A percentile compares a stretch with the other conserved stretches of the same genome.
These are phyloP conservation scores for Xerocomus amazonicus DNA, from an alignment of 1,284 basidiomycete species.

Conservation along the genomic window DNA sequence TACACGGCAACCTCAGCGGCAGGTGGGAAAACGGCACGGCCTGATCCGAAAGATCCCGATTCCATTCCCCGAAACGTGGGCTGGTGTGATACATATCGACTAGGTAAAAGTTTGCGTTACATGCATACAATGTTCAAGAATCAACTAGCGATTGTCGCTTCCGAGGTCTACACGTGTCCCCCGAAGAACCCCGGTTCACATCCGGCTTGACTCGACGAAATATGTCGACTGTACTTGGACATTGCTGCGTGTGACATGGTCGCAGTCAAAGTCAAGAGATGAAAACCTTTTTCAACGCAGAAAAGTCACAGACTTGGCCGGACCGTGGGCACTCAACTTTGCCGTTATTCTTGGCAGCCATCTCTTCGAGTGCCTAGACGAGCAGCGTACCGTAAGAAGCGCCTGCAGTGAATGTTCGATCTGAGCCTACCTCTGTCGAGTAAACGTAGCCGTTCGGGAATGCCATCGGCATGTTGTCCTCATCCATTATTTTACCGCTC, in stretches of 20 bases:
- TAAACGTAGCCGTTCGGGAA: slow-evolving; percentile 94
- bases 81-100: slow-evolving; percentile 6
- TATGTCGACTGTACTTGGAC: not conserved
- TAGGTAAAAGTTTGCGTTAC: slow-evolving; percentile 17
- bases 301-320: slow-evolving; percentile 60
- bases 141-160: slow-evolving; percentile 22
- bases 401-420: not conserved
- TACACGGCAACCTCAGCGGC: not conserved
- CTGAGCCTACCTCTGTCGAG: slow-evolving; percentile 71
- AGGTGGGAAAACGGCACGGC: slow-evolving; percentile 3
- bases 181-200: not conserved
- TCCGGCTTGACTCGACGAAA: not conserved
- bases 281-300: slow-evolving; percentile 79
- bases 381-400: slow-evolving; percentile 10
- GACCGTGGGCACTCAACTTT: slow-evolving; percentile 82
- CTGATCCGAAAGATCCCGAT: slow-evolving; percentile 22
- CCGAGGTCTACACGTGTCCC: slow-evolving; percentile 24
- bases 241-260: not conserved
- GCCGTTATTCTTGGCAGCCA: slow-evolving; percentile 74
- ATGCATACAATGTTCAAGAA: slow-evolving; percentile 17
- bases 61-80: slow-evolving; percentile 22
- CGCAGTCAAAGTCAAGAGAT: slow-evolving; percentile 53
- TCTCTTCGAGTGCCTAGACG: slow-evolving; percentile 72
- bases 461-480: slow-evolving; percentile 87
- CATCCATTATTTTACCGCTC: slow-evolving; percentile 92